Evolutionary conservation across 805 yeast genomes (phyloP).

Genomic region (Ogataea methylovora): DNA sequence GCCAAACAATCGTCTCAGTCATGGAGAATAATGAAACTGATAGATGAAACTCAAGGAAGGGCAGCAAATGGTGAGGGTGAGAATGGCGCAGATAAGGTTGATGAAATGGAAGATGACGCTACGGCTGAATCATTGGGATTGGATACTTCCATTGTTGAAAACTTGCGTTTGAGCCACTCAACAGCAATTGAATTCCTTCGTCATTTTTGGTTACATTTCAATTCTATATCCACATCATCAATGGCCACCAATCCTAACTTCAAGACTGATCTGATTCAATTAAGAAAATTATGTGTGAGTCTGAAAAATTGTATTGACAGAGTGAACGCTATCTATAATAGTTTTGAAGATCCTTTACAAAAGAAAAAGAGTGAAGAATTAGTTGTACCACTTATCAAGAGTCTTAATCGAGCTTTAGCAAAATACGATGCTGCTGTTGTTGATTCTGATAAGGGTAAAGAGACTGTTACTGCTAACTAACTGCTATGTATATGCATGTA

Average conservation of each 20-base stretch:
- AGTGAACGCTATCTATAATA: conserved; percentile 26
- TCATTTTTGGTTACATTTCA: conserved; percentile 67
- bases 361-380: conserved; percentile 4
- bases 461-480: no score
- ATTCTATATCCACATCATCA: conserved; percentile 23
- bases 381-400: conserved; percentile 35
- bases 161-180: conserved; percentile 54
- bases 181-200: conserved; percentile 69
- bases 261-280: conserved; percentile 20
- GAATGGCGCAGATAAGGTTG: conserved; percentile 18
- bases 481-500: conserved; percentile 1
- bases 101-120: conserved; percentile 3
- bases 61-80: conserved; percentile 19
- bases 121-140: conserved; percentile 5
- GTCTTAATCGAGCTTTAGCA: conserved; percentile 38
- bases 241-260: conserved; percentile 22
- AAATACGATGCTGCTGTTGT: conserved; percentile 36
- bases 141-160: conserved; percentile 36
- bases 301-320: conserved; percentile 40
- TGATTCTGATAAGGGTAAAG: conserved; percentile 6
- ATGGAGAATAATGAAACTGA: conserved; percentile 26
- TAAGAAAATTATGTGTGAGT: conserved; percentile 42
- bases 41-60: conserved; percentile 9
- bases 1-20: conserved; percentile 45
- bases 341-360: conserved; percentile 3